Evolutionary conservation across 2,329 filamentous ascomycete species (phyloP).

Genomic region (Nemania serpens): DNA sequence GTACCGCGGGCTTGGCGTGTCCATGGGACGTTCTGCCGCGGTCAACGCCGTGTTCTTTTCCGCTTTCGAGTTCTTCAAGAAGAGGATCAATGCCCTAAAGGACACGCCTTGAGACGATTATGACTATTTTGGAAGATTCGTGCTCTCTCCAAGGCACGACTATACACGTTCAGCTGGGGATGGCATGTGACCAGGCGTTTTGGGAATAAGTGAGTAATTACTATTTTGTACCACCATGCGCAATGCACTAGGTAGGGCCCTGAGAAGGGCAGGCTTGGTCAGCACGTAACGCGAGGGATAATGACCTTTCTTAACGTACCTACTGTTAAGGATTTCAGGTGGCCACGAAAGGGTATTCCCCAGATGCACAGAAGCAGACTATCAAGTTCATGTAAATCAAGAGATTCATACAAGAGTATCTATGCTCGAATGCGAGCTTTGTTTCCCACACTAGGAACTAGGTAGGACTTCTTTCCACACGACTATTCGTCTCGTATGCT

Average conservation of each 20-base stretch:
- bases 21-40: constrained; percentile 79
- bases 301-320: constrained; percentile 10
- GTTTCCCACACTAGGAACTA: constrained; percentile 21
- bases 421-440: constrained; percentile 27
- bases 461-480: constrained; percentile 2
- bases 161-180: constrained; percentile 30
- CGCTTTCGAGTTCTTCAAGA: constrained; percentile 83
- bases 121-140: constrained; percentile 7
- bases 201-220: constrained; percentile 13
- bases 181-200: constrained; percentile 34
- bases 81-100: constrained; percentile 61
- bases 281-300: constrained; percentile 9
- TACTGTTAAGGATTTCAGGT: constrained; percentile 16
- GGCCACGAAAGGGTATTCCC: constrained; percentile 5
- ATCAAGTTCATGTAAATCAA: constrained; percentile 34
- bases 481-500: constrained; percentile 16
- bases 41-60: constrained; percentile 92
- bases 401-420: constrained; percentile 33
- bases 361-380: constrained; percentile 9
- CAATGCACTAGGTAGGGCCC: constrained; percentile 3
- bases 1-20: constrained; percentile 83
- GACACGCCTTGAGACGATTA: constrained; percentile 41
- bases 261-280: constrained; percentile 15
- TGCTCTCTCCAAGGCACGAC: constrained; percentile 13
- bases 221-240: constrained; percentile 4